phyloP scores from a whole-genome alignment of 1,284 basidiomycete species.

The Inonotus hispidus region DNA sequence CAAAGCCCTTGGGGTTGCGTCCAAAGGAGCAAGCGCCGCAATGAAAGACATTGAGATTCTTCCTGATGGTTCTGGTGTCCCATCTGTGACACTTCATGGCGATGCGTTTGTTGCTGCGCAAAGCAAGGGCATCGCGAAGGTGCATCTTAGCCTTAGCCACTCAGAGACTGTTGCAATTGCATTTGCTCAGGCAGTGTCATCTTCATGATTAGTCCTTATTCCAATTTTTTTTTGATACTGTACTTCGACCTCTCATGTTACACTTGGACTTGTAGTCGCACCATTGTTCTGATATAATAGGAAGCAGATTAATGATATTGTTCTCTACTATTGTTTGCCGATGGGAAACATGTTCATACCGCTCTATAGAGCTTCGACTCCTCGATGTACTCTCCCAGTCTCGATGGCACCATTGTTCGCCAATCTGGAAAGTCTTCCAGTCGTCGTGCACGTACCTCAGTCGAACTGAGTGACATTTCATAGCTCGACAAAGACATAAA shows the following conservation, averaged over 20 bases:
- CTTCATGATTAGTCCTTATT: constrained; percentile 22
- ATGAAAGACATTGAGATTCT: constrained; percentile 98
- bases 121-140: constrained; percentile 67
- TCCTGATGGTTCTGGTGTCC: constrained; percentile 63
- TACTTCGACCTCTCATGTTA: not conserved
- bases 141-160: constrained; percentile 88
- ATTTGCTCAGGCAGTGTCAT: constrained; percentile 63
- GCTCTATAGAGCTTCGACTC: constrained; percentile 44
- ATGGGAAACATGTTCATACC: not conserved
- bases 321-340: not conserved
- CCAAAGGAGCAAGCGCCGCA: constrained; percentile 86
- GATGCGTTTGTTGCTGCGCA: constrained; percentile 74
- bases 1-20: constrained; percentile 91
- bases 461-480: constrained; percentile 67
- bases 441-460: constrained; percentile 55
- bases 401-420: constrained; percentile 37
- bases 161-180: constrained; percentile 81
- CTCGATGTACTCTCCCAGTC: constrained; percentile 45
- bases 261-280: not conserved
- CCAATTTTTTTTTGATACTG: not conserved
- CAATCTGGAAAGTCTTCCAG: constrained; percentile 31
- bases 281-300: not conserved
- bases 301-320: not conserved
- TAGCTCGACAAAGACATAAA: constrained; percentile 57
- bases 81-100: constrained; percentile 76